Conservation (phyloP, 371 early-diverging fungal genomes). For the Syncephalastrum monosporum region DNA sequence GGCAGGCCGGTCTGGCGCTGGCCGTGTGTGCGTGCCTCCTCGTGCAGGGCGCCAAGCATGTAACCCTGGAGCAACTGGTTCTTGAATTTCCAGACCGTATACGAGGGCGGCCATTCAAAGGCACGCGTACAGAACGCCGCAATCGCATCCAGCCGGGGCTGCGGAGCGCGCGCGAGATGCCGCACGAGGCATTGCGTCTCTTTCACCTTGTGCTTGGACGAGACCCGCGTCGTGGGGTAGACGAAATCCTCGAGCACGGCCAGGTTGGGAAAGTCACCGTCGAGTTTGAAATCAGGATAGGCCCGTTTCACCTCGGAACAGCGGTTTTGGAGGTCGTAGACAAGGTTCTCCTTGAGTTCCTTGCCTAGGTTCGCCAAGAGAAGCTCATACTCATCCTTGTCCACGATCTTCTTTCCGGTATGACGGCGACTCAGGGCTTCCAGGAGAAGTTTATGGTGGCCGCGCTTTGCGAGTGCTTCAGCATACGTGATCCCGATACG, state of each 20-base stretch:
- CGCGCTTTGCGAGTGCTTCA: constrained; percentile 26
- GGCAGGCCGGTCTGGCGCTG: no score
- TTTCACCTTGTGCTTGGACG: neutral
- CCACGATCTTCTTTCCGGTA: neutral
- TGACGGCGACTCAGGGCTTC: constrained; percentile 13
- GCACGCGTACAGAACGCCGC: neutral
- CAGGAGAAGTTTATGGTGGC: constrained; percentile 20
- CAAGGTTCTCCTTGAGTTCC: neutral
- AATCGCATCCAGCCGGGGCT: neutral
- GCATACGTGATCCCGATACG: constrained; percentile 30
- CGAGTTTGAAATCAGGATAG: neutral
- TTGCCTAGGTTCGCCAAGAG: neutral
- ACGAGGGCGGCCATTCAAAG: no score
- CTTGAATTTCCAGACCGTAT: no score
- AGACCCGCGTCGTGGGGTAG: neutral
- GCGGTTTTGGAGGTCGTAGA: neutral
- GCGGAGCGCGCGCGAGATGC: neutral
- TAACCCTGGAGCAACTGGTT: no score
- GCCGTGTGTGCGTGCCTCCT: no score
- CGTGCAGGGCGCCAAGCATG: no score
- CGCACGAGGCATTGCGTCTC: neutral
- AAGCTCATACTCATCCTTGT: neutral
- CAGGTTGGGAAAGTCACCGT: constrained; percentile 8
- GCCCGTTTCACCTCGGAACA: no score
- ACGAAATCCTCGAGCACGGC: constrained; percentile 1